Base-by-base conservation (phyloP, 768 basidiomycete genomes). In the Galerina marginata region DNA sequence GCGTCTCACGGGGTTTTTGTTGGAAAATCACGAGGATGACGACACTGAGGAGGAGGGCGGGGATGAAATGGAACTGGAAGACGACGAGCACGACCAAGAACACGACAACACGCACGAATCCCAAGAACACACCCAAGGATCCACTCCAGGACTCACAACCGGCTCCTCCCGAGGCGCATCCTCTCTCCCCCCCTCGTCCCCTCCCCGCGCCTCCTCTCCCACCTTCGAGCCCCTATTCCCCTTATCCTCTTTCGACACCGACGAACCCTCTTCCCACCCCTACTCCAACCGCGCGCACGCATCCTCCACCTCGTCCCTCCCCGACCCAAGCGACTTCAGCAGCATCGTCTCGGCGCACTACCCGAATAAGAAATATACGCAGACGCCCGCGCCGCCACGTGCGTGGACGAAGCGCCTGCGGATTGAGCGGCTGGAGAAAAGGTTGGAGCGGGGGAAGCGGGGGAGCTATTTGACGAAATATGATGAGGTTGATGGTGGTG, bases 361-460 rank as follows among this genome's bases (percentile, higher is more conserved):
- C 57, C 70, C 71, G 2, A 70, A 68, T 45, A 66, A 60, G 29
- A 71, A 71, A 50, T 75, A 75, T n/a, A 69, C 70, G n/a, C 64
- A 67, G 25, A 80, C 80, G 6, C 79, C 80, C 29, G 78, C 79
- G 6, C 82, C 82, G n/a, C 72, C 72, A 6, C 71, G 71, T 43
- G 71, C 72, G 46, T 72, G 77, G 56, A 72, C 71, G 42, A 74
- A 76, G 51, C 71, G 79, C 23, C 64, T 79, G 69, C 72, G 77
- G 55, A 72, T 71, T 7, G 59, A 61, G 44, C 48, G 68, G 48
- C 56, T 71, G 47, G 68, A 70, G 64, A 72, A 61, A 53, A 46
- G 64, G 60, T 67, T 70, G 61, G 68, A 54, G 59, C 75, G 65
- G 65, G 68, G 68, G 64, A 77, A 74, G 67, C 75, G 67, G 61